These are phyloP conservation scores for Graphium sp. DNA, from an alignment of 2,329 filamentous ascomycete species.

Conservation along the genomic window DNA sequence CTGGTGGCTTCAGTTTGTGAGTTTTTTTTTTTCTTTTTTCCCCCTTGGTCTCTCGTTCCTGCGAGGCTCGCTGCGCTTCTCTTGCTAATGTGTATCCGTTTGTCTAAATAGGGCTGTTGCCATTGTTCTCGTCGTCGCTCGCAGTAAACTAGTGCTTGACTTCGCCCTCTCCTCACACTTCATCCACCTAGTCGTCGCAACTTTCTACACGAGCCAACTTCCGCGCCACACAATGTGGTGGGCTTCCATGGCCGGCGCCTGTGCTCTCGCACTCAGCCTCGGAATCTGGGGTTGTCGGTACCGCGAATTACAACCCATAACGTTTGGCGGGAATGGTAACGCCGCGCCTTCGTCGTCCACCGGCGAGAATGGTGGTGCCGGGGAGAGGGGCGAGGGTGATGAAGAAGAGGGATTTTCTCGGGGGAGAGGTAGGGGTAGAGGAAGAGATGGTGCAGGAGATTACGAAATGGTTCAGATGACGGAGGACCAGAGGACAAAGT, in stretches of 20 bases:
- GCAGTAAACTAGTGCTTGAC: slow-evolving; percentile 87
- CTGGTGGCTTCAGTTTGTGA: slow-evolving; percentile 35
- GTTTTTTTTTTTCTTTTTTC: slow-evolving; percentile 8
- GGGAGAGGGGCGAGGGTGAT: slow-evolving; percentile 13
- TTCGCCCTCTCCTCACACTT: slow-evolving; percentile 83
- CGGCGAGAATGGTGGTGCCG: slow-evolving; percentile 9
- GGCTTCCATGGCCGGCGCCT: slow-evolving; percentile 36
- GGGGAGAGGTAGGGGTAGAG: slow-evolving; percentile 32
- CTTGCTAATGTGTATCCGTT: slow-evolving; percentile 4
- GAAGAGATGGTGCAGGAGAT: slow-evolving; percentile 36
- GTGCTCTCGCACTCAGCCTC: slow-evolving; percentile 32
- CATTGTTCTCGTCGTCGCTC: slow-evolving; percentile 66
- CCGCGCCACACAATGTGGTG: slow-evolving; percentile 81
- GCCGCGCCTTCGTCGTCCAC: slow-evolving; percentile 12
- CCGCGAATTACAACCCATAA: slow-evolving; percentile 76
- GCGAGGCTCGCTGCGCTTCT: too few species aligned
- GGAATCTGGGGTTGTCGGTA: slow-evolving; percentile 87
- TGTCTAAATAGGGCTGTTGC: slow-evolving; percentile 50
- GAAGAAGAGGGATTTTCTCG: slow-evolving; percentile 32
- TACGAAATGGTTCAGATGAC: slow-evolving; percentile 51
- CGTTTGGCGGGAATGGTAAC: slow-evolving; percentile 50
- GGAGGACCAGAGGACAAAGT: slow-evolving; percentile 5
- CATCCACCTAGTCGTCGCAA: slow-evolving; percentile 62
- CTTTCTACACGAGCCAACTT: slow-evolving; percentile 60
- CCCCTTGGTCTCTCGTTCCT: slow-evolving; percentile 2